Evolutionary conservation across 805 yeast species (phyloP), one percentile per base, ranked within the genome.

Genomic region (Yamadazyma olivae): DNA sequence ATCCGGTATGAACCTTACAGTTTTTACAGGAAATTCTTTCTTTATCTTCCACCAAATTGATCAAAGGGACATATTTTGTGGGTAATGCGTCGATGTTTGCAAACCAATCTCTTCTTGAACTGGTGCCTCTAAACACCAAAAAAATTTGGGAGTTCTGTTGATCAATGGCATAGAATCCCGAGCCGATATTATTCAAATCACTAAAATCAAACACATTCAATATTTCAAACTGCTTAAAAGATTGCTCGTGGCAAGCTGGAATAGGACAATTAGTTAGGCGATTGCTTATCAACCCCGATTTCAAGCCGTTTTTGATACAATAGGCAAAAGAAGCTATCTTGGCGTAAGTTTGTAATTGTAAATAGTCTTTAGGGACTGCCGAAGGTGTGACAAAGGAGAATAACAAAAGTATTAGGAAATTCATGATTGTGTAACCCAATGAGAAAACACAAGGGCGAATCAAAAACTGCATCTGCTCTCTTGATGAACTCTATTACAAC

Each of bases 1-100:
- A 80, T 0, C 95, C 95, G 35, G 69, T 56, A 59, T 85, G 95
- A 10, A 81, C 78, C 16, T 48, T 54, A 51, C 90, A 82, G 9
- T 59, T 64, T 9, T 54, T 49, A 55, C 90, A 82, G 6, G 37
- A 39, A 1, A 42, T 26, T 16, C 22, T 52, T 31, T 39, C 33
- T 37, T 30, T 35, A 22, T 17, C 35, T 14, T 31, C 38, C 8
- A 32, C 35, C 7, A 36, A 20, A 14, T 36, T 37, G 12, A 69
- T 60, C 24, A 67, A 50, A 0, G 87, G 83, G 12, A 51, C 46
- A 50, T 77, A 82, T 0, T 51, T 49, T 3, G 67, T 64, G 5
- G 77, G 77, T 3, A 61, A 35, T 24, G 74, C 64, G 25, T 69
- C 66, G 32, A 81, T 61, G 56, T 85, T 83, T 21, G 77, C 67